Evolutionary conservation across 768 basidiomycete species (phyloP), one percentile per base, ranked within the genome.

Genomic region (Boletus coccyginus): DNA sequence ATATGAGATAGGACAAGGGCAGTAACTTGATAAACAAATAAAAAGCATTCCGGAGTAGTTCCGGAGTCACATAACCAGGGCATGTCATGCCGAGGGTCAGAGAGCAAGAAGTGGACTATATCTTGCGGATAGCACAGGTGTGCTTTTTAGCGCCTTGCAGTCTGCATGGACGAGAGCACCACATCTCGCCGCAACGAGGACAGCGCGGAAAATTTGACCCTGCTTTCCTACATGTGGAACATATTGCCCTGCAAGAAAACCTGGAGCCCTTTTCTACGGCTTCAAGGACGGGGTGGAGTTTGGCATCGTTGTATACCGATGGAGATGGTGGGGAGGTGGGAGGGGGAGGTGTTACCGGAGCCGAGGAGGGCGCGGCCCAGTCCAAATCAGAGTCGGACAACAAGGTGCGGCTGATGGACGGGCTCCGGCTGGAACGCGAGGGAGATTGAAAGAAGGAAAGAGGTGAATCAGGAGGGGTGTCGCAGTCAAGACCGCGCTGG

Each of bases 141-240:
- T 86, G 85, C 62, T 77, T 77, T 62, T 77, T 80, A 38, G 78
- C 81, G 21, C 75, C 78, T 44, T 75, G 71, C 53, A 87, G 61
- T 51, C 86, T 76, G 66, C 86, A 87, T 32, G 79, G 69, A 52
- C 86, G 74, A 27, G 85, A 86, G 61, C 86, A 87, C 86, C 86
- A 87, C 71, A 74, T 79, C 32, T 77, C 77, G 24, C 74, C 70
- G 59, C 86, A 87, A 56, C 78, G 81, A 8, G 78, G 75, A 64
- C 86, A 87, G n/a, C 78, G 78, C 14, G 86, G 85, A 65, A 77
- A 87, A 56, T 84, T 81, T 14, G 70, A 67, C 0, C 86, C 86
- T 1, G 64, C 50, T 63, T 79, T 84, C 35, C 69, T 70, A 63
- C 86, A 87, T 1, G 82, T 76, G 11, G 80, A 76, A 54, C 86